phyloP scores from a whole-genome alignment of 345 rosid genomes.

The Salix caprea region DNA sequence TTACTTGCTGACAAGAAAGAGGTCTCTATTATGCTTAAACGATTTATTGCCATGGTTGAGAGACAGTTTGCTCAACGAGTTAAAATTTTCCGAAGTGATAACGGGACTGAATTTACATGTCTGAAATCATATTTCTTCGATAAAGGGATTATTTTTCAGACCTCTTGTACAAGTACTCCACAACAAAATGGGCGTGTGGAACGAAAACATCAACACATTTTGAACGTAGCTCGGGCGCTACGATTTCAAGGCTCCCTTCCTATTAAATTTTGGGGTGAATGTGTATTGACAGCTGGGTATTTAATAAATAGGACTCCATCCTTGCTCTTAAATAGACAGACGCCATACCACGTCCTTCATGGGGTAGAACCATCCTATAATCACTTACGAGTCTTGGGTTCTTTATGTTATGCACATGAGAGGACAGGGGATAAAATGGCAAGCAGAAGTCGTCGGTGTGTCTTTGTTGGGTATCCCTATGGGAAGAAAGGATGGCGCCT shows the following conservation, averaged over 20 bases:
- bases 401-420: background rate
- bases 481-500: background rate
- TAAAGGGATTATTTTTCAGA: background rate
- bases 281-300: background rate
- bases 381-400: background rate
- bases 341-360: background rate
- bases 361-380: background rate
- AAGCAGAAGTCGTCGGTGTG: background rate
- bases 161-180: background rate
- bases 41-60: background rate
- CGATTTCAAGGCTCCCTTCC: conserved; percentile 1
- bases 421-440: background rate
- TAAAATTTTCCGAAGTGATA: background rate
- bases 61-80: background rate
- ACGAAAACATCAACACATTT: conserved; percentile 9
- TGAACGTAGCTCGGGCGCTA: background rate
- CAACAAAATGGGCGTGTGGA: conserved; percentile 14
- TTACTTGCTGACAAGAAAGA: conserved; percentile 7
- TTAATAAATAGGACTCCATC: background rate
- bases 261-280: conserved; percentile 8
- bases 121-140: background rate
- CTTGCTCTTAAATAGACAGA: background rate
- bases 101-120: conserved; percentile 3
- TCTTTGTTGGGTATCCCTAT: conserved; percentile 2
- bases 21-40: background rate